Percentiles rank a stretch among this genome's conserved stretches.
phyloP scores from a whole-genome alignment of 2,329 filamentous ascomycete species.

The Botrytis hyacinthi region DNA sequence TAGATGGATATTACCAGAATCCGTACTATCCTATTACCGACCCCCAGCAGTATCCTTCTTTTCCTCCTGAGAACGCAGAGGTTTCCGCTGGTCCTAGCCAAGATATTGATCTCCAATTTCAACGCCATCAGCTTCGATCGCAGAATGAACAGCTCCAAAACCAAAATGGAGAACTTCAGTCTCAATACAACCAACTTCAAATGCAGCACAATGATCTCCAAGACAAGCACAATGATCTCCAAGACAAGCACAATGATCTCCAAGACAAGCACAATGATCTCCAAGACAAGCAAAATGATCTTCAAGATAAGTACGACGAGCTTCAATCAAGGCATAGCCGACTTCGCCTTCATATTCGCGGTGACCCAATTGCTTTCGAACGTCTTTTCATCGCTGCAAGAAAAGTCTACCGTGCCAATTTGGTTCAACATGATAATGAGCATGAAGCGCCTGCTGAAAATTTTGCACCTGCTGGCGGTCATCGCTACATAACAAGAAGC shows the following conservation, averaged over 20 bases:
- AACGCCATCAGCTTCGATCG: not conserved
- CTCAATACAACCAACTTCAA: not conserved
- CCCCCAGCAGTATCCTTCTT: not conserved
- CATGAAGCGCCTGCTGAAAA: not conserved
- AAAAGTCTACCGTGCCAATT: fast-evolving
- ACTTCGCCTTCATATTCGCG: not conserved
- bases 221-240: not conserved
- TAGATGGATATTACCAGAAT: not conserved
- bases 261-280: not conserved
- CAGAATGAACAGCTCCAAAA: not conserved
- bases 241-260: not conserved
- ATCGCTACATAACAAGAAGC: too few species aligned
- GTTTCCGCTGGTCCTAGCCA: not conserved
- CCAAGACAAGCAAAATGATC: not conserved
- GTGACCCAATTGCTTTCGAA: not conserved
- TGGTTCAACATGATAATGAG: not conserved
- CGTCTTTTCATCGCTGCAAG: not conserved
- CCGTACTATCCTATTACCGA: not conserved
- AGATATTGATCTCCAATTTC: not conserved
- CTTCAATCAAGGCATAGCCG: not conserved
- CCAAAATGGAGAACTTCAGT: too few species aligned
- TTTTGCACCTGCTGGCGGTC: not conserved
- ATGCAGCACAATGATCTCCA: not conserved
- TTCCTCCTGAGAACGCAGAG: not conserved
- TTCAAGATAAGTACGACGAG: fast-evolving